Evolutionary conservation across 257 asterid genomes (phyloP), one percentile per base, ranked within the genome.

Genomic region (Plectranthus barbatus): DNA sequence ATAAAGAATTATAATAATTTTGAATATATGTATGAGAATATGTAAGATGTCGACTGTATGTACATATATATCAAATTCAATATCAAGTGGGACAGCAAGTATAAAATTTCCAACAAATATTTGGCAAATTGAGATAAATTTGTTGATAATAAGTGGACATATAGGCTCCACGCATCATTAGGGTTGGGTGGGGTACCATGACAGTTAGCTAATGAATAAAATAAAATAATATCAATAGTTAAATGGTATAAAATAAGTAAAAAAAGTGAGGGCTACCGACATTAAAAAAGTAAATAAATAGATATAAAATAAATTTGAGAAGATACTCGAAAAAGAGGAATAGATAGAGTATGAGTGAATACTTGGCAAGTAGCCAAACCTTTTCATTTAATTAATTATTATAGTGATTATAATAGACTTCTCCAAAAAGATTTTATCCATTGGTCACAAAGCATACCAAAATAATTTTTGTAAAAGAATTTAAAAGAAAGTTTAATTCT

Each of bases 241-340:
- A n/a, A 21, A 49, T 20, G 1, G 1, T 15, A 17, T 23, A 23
- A 23, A 23, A 23, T 23, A 23, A 23, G 29, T 65, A n/a, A 31
- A 15, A 39, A 65, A 54, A 53, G 71, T 18, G 36, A 42, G 49
- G 11, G 71, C 47, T 66, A n/a, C 71, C 64, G 48, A 55, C 71
- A 66, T 1, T 20, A 7, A n/a, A n/a, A n/a, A n/a, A n/a, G 31
- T 1, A 26, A 26, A 26, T 1, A 33, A 17, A 33, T 4, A 56
- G 4, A 1, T 2, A 10, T 8, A 9, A 65, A 24, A 4, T n/a
- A 0, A 12, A 13, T 12, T 29, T 24, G 14, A 7, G 24, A 26
- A 7, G 21, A 53, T 9, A 52, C 7, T 7, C 4, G 0, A 5
- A 6, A 29, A 26, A 12, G 23, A 19, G 20, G 26, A 31, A 13